These are phyloP conservation scores for Diaporthe ilicicola DNA, from an alignment of 2,329 filamentous ascomycete species.

Conservation along the genomic window DNA sequence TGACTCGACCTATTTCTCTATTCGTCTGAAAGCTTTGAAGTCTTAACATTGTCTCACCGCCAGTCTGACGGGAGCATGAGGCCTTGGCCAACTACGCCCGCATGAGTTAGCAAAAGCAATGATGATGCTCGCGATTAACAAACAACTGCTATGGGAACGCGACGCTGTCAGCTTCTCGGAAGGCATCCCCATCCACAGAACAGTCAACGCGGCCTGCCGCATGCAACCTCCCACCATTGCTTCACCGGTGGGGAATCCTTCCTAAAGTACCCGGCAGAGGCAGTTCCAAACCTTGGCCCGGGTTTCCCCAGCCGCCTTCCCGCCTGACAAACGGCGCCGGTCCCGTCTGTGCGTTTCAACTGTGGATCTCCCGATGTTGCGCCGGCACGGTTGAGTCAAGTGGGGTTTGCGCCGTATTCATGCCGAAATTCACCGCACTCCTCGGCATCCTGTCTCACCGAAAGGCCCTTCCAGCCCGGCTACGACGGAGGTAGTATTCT, in stretches of 20 bases:
- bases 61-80: conserved; percentile 10
- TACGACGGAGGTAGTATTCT: not conserved
- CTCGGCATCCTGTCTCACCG: conserved; percentile 1
- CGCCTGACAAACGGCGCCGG: conserved; percentile 19
- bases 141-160: not conserved
- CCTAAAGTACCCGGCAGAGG: not conserved
- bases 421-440: conserved; percentile 14
- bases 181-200: not conserved
- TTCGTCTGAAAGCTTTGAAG: not conserved
- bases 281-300: not conserved
- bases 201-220: not conserved
- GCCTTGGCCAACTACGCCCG: conserved; percentile 5
- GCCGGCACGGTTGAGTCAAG: conserved; percentile 4
- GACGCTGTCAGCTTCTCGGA: not conserved
- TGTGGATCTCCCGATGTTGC: conserved; percentile 28
- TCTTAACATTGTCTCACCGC: conserved; percentile 23
- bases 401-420: not conserved
- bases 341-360: not conserved
- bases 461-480: not conserved
- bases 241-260: not conserved
- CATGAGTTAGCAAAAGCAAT: not conserved
- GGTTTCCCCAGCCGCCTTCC: conserved; percentile 16
- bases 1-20: conserved; percentile 26
- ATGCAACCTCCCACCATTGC: not conserved
- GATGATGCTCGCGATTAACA: not conserved